Percentiles rank a stretch among this genome's conserved stretches.
phyloP scores from a whole-genome alignment of 202 grass and related monocot genomes.

The Zoysia matrella region DNA sequence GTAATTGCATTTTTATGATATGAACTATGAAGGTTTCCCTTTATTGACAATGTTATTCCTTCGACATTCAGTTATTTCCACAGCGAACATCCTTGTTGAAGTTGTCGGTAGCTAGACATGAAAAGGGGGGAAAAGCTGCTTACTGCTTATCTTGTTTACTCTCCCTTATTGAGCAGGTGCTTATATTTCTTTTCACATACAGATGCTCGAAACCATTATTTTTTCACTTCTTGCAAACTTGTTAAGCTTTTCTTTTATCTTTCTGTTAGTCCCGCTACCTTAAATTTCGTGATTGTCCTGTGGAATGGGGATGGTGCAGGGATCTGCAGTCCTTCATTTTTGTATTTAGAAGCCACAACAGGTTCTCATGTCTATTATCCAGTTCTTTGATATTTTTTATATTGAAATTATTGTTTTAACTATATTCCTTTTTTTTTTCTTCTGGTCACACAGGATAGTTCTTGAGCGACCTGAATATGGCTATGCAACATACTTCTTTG shows the following conservation, averaged over 20 bases:
- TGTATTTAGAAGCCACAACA: conserved; percentile 84
- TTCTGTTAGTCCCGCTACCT: conserved; percentile 73
- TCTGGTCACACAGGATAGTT: conserved; percentile 71
- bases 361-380: conserved; percentile 51
- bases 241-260: conserved; percentile 35
- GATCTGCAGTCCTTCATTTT: conserved; percentile 96
- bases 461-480: conserved; percentile 97
- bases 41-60: conserved; percentile 38
- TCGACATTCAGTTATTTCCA: conserved; percentile 74
- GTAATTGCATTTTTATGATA: conserved; percentile 8
- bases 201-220: conserved; percentile 5
- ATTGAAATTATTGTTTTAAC: conserved; percentile 22
- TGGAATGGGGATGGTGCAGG: conserved; percentile 98
- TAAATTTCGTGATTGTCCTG: conserved; percentile 70
- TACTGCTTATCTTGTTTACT: conserved; percentile 94
- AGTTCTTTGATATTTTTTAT: background rate
- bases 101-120: conserved; percentile 50
- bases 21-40: background rate
- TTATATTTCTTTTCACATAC: conserved; percentile 11
- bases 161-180: conserved; percentile 90
- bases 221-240: conserved; percentile 19
- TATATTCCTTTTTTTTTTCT: background rate
- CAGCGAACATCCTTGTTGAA: conserved; percentile 63
- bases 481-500: conserved; percentile 98
- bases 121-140: conserved; percentile 62